Percentiles rank a stretch among this genome's conserved stretches.
phyloP scores from a whole-genome alignment of 768 basidiomycete species.

The Pulveroboletus ravenelii region DNA sequence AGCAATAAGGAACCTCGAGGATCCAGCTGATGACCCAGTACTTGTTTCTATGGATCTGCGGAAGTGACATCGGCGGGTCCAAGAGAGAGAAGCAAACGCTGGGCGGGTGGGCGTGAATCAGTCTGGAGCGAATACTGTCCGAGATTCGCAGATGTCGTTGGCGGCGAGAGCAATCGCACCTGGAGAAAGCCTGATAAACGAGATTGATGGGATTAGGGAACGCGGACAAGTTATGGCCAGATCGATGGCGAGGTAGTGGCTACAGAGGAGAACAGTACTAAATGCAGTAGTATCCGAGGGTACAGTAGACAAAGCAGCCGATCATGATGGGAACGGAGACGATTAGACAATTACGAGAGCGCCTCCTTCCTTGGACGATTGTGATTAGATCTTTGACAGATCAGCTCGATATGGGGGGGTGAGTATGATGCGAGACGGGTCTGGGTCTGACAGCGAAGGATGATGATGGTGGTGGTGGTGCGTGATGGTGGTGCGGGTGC shows the following conservation, averaged over 20 bases:
- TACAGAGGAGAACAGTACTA: conserved; percentile 16
- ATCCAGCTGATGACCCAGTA: no score
- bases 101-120: no score
- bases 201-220: not conserved
- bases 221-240: not conserved
- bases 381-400: conserved; percentile 15
- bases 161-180: no score
- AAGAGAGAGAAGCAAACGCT: no score
- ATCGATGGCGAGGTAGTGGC: conserved; percentile 2
- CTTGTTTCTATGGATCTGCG: no score
- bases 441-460: not conserved
- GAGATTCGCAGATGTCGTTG: no score
- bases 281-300: conserved; percentile 1
- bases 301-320: conserved; percentile 3
- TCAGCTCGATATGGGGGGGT: no score
- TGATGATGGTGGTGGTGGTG: not conserved
- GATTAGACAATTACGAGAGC: conserved; percentile 6
- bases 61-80: no score
- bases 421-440: not conserved
- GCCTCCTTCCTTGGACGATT: conserved; percentile 16
- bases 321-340: no score
- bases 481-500: not conserved
- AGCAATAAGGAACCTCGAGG: no score
- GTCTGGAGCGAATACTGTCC: no score
- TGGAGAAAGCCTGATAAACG: no score